phyloP scores from a whole-genome alignment of 2,329 filamentous ascomycete genomes.

The Cladosporium sp. region DNA sequence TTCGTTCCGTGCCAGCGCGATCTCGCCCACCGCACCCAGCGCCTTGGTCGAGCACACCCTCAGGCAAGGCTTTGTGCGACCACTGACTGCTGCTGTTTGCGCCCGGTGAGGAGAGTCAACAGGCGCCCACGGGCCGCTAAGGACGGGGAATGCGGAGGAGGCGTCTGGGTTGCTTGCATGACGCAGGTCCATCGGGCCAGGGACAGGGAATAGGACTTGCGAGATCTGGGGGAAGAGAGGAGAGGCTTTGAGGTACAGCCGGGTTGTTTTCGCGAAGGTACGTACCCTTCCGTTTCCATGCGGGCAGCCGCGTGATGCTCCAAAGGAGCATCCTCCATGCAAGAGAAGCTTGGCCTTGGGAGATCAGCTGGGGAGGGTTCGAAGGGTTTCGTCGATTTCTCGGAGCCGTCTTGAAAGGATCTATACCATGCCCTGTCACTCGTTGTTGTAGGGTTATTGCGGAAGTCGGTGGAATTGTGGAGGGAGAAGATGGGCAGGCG shows the following conservation, averaged over 20 bases:
- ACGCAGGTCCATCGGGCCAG: slow-evolving; percentile 12
- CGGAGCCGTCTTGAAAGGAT: background rate
- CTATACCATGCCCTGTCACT: background rate
- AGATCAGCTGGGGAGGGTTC: background rate
- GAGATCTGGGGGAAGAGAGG: background rate
- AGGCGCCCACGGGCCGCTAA: slow-evolving; percentile 3
- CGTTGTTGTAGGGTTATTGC: slow-evolving; percentile 1
- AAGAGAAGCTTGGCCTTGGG: slow-evolving; percentile 4
- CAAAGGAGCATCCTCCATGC: background rate
- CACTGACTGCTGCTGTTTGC: slow-evolving; percentile 7
- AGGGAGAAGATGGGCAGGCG: background rate
- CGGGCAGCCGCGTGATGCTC: slow-evolving; percentile 5
- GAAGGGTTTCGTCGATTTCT: slow-evolving; percentile 3
- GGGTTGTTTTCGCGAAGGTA: slow-evolving; percentile 10
- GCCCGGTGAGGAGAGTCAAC: background rate
- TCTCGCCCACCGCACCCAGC: background rate
- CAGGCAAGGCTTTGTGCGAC: slow-evolving; percentile 1
- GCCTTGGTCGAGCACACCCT: slow-evolving; percentile 6
- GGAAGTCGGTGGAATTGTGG: background rate
- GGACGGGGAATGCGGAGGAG: slow-evolving; percentile 14
- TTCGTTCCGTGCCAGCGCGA: slow-evolving; percentile 15
- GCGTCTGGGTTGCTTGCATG: slow-evolving; percentile 11
- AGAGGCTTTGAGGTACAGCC: background rate
- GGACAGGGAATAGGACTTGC: background rate
- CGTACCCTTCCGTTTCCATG: slow-evolving; percentile 6